phyloP scores from a whole-genome alignment of 2,329 filamentous ascomycete species.

The Gliomastix tumulicola region DNA sequence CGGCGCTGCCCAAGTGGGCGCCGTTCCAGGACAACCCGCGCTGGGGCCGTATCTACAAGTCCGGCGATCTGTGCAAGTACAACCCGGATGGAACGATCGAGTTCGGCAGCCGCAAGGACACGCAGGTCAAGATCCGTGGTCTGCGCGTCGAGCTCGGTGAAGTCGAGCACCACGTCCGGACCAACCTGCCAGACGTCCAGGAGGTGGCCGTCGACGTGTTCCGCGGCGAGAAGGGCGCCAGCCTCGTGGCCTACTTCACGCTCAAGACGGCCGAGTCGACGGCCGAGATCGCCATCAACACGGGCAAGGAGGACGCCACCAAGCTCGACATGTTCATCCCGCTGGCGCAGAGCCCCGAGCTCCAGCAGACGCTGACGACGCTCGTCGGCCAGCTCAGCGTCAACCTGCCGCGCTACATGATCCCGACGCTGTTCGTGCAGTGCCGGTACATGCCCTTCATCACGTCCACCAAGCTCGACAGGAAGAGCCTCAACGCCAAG shows the following conservation, averaged over 20 bases:
- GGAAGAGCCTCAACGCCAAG: neutral
- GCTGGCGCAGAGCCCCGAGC: constrained; percentile 2
- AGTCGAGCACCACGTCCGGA: constrained; percentile 1
- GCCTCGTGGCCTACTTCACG: neutral
- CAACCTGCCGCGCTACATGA: constrained; percentile 10
- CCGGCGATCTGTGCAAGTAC: neutral
- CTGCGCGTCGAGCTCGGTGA: constrained; percentile 2
- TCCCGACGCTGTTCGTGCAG: constrained; percentile 10
- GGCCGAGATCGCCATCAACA: too few relatives aligned
- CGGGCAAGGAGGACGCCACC: too few relatives aligned
- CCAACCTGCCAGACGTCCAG: neutral
- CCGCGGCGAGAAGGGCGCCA: neutral
- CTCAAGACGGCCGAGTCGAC: too few relatives aligned
- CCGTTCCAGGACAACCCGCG: constrained; percentile 11
- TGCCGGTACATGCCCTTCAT: constrained; percentile 10
- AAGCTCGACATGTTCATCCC: constrained; percentile 8
- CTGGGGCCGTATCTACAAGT: constrained; percentile 4
- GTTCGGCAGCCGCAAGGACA: constrained; percentile 1
- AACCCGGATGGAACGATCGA: constrained; percentile 1
- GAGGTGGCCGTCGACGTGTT: neutral
- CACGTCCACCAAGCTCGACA: constrained; percentile 8
- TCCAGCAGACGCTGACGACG: constrained; percentile 8
- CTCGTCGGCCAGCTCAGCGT: constrained; percentile 6
- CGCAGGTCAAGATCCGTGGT: constrained; percentile 3
- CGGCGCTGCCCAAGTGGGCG: neutral